Evolutionary conservation across 2,329 filamentous ascomycete genomes (phyloP).

Genomic region (Chaetomiaceae sp.): DNA sequence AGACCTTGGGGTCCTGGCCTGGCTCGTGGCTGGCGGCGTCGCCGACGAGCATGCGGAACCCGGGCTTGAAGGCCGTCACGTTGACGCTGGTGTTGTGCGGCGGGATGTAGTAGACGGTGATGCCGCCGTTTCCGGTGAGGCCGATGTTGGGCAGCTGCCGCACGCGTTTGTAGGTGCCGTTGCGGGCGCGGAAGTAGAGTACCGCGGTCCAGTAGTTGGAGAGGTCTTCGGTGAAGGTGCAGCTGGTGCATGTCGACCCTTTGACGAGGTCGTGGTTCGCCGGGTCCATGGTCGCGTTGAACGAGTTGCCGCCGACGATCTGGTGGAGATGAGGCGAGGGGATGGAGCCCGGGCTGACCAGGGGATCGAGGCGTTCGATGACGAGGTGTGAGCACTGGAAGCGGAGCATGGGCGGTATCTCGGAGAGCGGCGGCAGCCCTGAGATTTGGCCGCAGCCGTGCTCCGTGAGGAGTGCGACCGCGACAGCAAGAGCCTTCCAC

Average conservation of each 20-base stretch:
- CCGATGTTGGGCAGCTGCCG: slow-evolving; percentile 7
- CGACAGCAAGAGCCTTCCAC: slow-evolving; percentile 2
- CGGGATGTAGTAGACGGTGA: slow-evolving; percentile 25
- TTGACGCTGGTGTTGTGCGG: slow-evolving; percentile 28
- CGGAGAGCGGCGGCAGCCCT: not conserved
- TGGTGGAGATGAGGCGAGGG: slow-evolving; percentile 23
- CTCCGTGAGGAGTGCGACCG: not conserved
- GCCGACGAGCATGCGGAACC: slow-evolving; percentile 31
- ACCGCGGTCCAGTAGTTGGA: slow-evolving; percentile 27
- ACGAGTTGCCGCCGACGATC: slow-evolving; percentile 23
- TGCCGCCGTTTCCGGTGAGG: slow-evolving; percentile 19
- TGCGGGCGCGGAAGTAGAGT: slow-evolving; percentile 21
- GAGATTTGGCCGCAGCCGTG: slow-evolving; percentile 1
- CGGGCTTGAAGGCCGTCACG: slow-evolving; percentile 38
- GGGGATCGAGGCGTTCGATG: slow-evolving; percentile 27
- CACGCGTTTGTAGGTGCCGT: slow-evolving; percentile 21
- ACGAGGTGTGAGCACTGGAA: slow-evolving; percentile 27
- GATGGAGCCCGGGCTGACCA: slow-evolving; percentile 18
- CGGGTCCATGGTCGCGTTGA: slow-evolving; percentile 23
- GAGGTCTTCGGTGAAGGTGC: slow-evolving; percentile 23
- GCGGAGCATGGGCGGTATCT: slow-evolving; percentile 22
- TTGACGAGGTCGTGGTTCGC: slow-evolving; percentile 14
- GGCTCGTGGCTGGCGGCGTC: slow-evolving; percentile 24
- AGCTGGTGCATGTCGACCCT: slow-evolving; percentile 19
- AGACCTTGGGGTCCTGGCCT: slow-evolving; percentile 29